A percentile compares a stretch with the other conserved stretches of the same genome.
phyloP scores from a whole-genome alignment of 371 early-diverging fungal species.

The Mucor circinelloides region DNA sequence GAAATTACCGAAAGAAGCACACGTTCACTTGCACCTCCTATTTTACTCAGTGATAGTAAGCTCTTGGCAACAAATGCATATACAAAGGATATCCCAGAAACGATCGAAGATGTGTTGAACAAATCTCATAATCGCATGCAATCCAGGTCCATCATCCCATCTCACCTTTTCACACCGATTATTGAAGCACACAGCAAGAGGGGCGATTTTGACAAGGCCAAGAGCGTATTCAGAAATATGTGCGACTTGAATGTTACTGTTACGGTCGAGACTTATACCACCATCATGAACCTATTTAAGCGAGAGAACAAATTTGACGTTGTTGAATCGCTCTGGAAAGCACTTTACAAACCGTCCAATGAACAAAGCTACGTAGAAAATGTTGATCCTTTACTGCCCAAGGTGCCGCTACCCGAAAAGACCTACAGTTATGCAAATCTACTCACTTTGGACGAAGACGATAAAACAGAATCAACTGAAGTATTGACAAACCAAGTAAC shows the following conservation, averaged over 20 bases:
- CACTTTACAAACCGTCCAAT: constrained; percentile 8
- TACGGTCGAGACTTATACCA: constrained; percentile 22
- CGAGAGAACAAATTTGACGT: constrained; percentile 25
- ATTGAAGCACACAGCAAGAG: constrained; percentile 23
- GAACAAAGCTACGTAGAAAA: background rate
- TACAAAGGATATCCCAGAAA: constrained; percentile 21
- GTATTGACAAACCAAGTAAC: constrained; percentile 5
- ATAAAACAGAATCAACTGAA: background rate
- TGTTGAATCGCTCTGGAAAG: constrained; percentile 38
- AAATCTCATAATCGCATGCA: background rate
- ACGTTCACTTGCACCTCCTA: background rate
- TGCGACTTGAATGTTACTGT: constrained; percentile 17
- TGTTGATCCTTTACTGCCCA: constrained; percentile 10
- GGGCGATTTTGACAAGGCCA: constrained; percentile 19
- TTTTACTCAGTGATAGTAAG: background rate
- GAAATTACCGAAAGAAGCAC: constrained; percentile 18
- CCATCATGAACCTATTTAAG: constrained; percentile 39
- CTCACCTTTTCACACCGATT: constrained; percentile 41
- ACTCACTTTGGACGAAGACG: constrained; percentile 3
- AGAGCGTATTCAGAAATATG: constrained; percentile 26
- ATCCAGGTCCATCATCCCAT: constrained; percentile 6
- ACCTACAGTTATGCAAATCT: constrained; percentile 5
- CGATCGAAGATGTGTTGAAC: constrained; percentile 37
- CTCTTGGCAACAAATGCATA: constrained; percentile 1
- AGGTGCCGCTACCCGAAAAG: constrained; percentile 19